Evolutionary conservation across 495 filamentous ascomycete genomes (phyloP).

Genomic region (Mycothermus thermophilus): DNA sequence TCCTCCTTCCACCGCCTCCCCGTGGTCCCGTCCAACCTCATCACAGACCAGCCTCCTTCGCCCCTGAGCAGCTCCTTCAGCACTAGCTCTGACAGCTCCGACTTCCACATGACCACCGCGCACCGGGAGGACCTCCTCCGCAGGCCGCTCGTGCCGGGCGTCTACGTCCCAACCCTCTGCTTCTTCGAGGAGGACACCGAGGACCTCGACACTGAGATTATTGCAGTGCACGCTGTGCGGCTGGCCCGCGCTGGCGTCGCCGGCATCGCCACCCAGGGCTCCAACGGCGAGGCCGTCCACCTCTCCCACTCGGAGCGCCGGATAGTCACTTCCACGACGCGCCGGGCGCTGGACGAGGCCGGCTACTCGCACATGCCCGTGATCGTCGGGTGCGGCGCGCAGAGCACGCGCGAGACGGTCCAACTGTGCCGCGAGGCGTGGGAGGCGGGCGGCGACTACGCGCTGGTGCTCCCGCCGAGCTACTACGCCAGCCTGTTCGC

Average conservation of each 20-base stretch:
- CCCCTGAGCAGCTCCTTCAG: constrained; percentile 30
- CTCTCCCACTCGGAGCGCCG: constrained; percentile 60
- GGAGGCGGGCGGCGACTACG: constrained; percentile 72
- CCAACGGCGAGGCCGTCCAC: constrained; percentile 84
- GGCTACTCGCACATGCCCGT: constrained; percentile 64
- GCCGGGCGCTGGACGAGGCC: constrained; percentile 55
- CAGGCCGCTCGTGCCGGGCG: constrained; percentile 61
- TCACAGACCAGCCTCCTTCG: constrained; percentile 23
- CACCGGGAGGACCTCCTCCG: too few species aligned
- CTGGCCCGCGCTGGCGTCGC: constrained; percentile 70
- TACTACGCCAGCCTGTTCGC: constrained; percentile 62
- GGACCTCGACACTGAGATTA: constrained; percentile 57
- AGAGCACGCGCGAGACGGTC: constrained; percentile 79
- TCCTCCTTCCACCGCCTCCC: constrained; percentile 17
- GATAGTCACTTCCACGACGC: constrained; percentile 62
- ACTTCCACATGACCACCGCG: constrained; percentile 31
- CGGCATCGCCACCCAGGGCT: constrained; percentile 74
- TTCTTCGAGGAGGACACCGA: constrained; percentile 73
- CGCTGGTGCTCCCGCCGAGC: constrained; percentile 71
- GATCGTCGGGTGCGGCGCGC: constrained; percentile 75
- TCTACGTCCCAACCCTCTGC: constrained; percentile 77
- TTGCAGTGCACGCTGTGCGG: constrained; percentile 62
- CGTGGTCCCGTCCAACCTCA: constrained; percentile 21
- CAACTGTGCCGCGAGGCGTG: constrained; percentile 63
- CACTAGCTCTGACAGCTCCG: constrained; percentile 25